phyloP scores from a whole-genome alignment of 179 eudicot genomes.

The Pouteria campechiana region DNA sequence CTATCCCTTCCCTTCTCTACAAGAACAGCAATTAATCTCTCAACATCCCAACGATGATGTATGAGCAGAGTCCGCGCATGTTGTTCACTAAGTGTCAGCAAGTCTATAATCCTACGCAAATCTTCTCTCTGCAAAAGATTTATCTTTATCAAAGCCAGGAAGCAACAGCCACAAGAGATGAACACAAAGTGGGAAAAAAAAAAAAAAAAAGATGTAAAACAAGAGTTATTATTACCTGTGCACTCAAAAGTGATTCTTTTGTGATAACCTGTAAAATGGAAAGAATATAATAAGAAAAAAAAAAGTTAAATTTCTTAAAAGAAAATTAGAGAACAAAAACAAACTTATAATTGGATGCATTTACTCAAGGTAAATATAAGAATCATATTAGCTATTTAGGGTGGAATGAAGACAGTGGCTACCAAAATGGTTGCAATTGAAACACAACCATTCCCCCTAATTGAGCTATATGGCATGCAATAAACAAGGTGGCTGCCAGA shows the following conservation, averaged over 20 bases:
- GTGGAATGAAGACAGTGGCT: no score
- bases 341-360: no score
- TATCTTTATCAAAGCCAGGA: neutral
- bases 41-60: slow-evolving; percentile 62
- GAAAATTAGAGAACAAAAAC: no score
- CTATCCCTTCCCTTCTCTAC: slow-evolving; percentile 46
- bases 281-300: neutral
- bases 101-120: slow-evolving; percentile 50
- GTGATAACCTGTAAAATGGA: slow-evolving; percentile 39
- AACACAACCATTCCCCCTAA: no score
- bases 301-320: no score
- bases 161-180: neutral
- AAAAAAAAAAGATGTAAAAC: neutral
- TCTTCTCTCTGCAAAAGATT: slow-evolving; percentile 41
- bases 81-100: slow-evolving; percentile 44
- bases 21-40: slow-evolving; percentile 36
- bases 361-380: no score
- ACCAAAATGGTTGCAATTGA: no score
- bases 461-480: no score
- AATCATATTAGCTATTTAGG: no score
- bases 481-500: no score
- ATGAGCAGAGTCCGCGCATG: slow-evolving; percentile 65
- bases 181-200: neutral
- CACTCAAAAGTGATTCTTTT: slow-evolving; percentile 48
- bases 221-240: slow-evolving; percentile 30